These are phyloP conservation scores for Penicillium bialowiezense DNA, from an alignment of 495 filamentous ascomycete species.

Conservation along the genomic window DNA sequence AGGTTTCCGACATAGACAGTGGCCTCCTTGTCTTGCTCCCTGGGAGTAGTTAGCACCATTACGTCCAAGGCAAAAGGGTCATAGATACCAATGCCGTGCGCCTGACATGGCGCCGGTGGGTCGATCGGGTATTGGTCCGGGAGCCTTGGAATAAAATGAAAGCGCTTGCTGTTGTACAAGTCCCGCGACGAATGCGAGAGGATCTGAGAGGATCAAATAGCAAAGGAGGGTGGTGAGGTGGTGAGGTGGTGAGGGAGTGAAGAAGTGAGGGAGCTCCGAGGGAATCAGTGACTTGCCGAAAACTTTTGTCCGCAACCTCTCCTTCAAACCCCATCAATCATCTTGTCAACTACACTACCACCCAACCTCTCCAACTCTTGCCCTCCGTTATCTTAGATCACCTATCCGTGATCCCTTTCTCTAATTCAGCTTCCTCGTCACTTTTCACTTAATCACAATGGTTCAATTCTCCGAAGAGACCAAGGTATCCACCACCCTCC, in stretches of 20 bases:
- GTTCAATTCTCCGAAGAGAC: slow-evolving; percentile 95
- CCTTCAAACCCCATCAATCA: not conserved
- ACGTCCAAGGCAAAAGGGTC: slow-evolving; percentile 8
- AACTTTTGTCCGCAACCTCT: not conserved
- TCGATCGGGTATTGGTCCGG: not conserved
- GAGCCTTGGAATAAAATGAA: slow-evolving; percentile 2
- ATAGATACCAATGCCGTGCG: slow-evolving; percentile 82
- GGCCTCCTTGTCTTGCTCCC: slow-evolving; percentile 99
- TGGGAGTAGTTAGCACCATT: slow-evolving; percentile 31
- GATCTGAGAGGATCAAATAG: not conserved
- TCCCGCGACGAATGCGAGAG: too few species aligned
- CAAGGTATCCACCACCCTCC: slow-evolving; percentile 70
- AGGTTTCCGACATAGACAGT: slow-evolving; percentile 98
- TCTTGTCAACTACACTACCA: not conserved
- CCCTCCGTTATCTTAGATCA: not conserved
- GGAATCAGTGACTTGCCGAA: not conserved
- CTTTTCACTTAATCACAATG: too few species aligned
- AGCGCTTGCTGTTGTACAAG: too few species aligned
- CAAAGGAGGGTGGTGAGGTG: not conserved
- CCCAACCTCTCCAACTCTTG: not conserved
- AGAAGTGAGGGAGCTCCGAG: not conserved
- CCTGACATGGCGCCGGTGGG: slow-evolving; percentile 55
- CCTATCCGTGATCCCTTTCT: too few species aligned
- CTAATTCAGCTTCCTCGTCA: too few species aligned
- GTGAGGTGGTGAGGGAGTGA: not conserved